phyloP scores from a whole-genome alignment of 129 eudicot genomes.

The Silybum marianum region DNA sequence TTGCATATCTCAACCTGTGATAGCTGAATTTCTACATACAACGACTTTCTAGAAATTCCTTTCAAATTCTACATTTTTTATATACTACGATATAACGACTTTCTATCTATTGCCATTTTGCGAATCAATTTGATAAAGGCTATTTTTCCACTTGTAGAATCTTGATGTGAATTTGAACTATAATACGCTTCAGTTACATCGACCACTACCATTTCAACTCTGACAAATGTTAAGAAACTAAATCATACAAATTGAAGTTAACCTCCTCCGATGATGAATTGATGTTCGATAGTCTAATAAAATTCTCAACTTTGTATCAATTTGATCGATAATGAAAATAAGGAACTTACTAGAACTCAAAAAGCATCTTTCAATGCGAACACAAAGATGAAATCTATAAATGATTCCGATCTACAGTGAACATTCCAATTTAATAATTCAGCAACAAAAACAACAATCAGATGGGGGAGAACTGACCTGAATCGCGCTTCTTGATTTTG shows the following conservation, averaged over 20 bases:
- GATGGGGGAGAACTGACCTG: slow-evolving; percentile 36
- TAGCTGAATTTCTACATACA: not conserved
- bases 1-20: not conserved
- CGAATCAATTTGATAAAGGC: not conserved
- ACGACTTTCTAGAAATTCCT: not conserved
- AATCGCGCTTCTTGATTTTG: slow-evolving; percentile 29
- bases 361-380: slow-evolving; percentile 7
- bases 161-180: slow-evolving; percentile 16
- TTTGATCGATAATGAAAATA: slow-evolving; percentile 17
- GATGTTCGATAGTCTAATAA: not conserved
- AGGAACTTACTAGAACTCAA: slow-evolving; percentile 10
- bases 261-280: not conserved
- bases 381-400: not conserved
- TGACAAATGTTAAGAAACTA: not conserved
- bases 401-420: slow-evolving; percentile 19
- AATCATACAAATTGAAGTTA: not conserved
- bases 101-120: not conserved
- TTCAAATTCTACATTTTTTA: not conserved
- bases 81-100: not conserved
- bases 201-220: slow-evolving; percentile 18
- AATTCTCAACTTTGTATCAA: slow-evolving; percentile 12
- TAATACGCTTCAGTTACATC: slow-evolving; percentile 11
- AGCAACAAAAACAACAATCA: slow-evolving; percentile 22
- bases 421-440: slow-evolving; percentile 10
- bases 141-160: not conserved